These are phyloP conservation scores for Rhynchosporium graminicola DNA, from an alignment of 2,329 filamentous ascomycete species.

Conservation along the genomic window DNA sequence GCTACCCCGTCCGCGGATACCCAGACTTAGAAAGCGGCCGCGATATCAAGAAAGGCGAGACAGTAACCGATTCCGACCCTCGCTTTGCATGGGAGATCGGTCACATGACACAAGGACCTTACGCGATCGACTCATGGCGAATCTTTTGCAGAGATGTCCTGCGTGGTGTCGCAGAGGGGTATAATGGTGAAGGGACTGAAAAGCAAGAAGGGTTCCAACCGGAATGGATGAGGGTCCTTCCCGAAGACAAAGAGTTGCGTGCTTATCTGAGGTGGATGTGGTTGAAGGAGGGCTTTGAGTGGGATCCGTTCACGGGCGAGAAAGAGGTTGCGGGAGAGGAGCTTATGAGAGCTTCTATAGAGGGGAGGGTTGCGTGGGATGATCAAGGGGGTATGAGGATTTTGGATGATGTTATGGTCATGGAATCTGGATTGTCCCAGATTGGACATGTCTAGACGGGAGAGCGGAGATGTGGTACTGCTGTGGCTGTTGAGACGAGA, in stretches of 20 bases:
- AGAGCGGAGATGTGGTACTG: too few relatives aligned
- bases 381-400: conserved; percentile 41
- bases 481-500: too few relatives aligned
- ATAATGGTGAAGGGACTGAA: conserved; percentile 58
- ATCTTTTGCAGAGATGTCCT: conserved; percentile 87
- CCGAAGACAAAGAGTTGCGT: conserved; percentile 83
- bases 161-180: conserved; percentile 64
- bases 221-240: conserved; percentile 87
- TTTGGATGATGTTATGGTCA: conserved; percentile 41
- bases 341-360: conserved; percentile 57
- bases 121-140: conserved; percentile 86
- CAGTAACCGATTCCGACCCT: conserved; percentile 47
- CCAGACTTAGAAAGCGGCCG: conserved; percentile 51
- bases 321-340: conserved; percentile 54
- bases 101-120: conserved; percentile 78
- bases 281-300: conserved; percentile 81
- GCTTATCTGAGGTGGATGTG: conserved; percentile 90
- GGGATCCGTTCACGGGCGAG: conserved; percentile 73
- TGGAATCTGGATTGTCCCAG: conserved; percentile 2
- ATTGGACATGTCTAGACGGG: conserved; percentile 6
- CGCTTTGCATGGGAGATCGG: conserved; percentile 73
- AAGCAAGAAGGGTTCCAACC: conserved; percentile 61
- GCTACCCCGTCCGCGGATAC: conserved; percentile 60
- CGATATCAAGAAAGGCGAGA: conserved; percentile 49
- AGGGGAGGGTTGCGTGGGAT: conserved; percentile 52